Evolutionary conservation across 768 basidiomycete species (phyloP).

Genomic region (Trametes gibbosa): DNA sequence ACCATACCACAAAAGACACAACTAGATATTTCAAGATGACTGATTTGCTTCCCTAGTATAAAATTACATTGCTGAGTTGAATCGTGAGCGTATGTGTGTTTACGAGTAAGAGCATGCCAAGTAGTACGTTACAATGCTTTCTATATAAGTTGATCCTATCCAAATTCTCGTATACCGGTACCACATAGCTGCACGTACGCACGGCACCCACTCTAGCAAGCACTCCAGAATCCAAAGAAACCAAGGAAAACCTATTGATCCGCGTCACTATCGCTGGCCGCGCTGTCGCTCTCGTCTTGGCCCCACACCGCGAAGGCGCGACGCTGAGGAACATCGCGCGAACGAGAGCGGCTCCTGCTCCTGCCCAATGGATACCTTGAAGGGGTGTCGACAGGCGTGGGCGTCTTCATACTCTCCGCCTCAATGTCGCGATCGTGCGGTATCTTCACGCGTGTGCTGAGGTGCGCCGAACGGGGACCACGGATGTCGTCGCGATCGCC

Average conservation of each 20-base stretch:
- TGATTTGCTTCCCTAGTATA: neutral
- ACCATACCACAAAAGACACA: neutral
- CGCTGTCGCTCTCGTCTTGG: slow-evolving; percentile 85
- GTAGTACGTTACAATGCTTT: slow-evolving; percentile 12
- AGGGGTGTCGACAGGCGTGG: slow-evolving; percentile 43
- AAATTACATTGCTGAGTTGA: neutral
- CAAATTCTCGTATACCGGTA: neutral
- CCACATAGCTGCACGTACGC: neutral
- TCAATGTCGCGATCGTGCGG: slow-evolving; percentile 60
- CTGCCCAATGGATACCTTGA: slow-evolving; percentile 19
- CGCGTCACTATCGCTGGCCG: slow-evolving; percentile 68
- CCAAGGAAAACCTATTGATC: neutral
- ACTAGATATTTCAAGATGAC: neutral
- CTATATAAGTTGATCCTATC: slow-evolving; percentile 2
- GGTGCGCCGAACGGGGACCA: slow-evolving; percentile 32
- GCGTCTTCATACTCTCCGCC: slow-evolving; percentile 54
- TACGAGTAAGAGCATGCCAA: neutral
- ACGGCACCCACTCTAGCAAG: neutral
- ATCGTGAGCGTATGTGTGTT: slow-evolving; percentile 1
- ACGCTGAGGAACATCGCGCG: slow-evolving; percentile 22
- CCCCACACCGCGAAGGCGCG: slow-evolving; percentile 77
- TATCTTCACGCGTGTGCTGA: slow-evolving; percentile 40
- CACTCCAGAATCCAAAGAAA: neutral
- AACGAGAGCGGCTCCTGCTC: slow-evolving; percentile 24
- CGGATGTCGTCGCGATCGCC: slow-evolving; percentile 56